Base-by-base conservation (phyloP, 208 protist species). In the Herpetomonas muscarum region DNA sequence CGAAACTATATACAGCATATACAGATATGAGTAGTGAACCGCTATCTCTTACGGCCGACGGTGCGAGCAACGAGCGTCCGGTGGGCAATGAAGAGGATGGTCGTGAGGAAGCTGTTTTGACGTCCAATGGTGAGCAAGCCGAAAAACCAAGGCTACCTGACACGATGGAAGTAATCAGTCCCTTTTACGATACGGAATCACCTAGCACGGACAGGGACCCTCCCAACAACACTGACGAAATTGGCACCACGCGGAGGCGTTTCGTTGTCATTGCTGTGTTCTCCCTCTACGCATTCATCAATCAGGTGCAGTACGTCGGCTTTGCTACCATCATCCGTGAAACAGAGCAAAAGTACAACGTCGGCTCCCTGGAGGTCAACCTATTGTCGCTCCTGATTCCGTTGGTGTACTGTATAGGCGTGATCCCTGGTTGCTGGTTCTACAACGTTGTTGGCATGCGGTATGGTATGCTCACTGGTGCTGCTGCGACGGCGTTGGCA, bases 361-460 rank as follows among this genome's bases (percentile, higher is more conserved):
- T 76, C 12, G 32, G 19, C 17, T 59, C 76, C 17, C 36, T 84
- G 21, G n/a, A 42, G 45, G 60, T 84, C 21, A 84, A 84, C 32
- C 19, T 79, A 17, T 51, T 84, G 21, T 70, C 55, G 21, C 55
- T 79, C 1, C 4, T 84, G 3, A 64, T 79, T 24, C 72, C 76
- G 0, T 46, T 79, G 2, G 25, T 79, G 17, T 84, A 79, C 55
- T 50, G 65, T 39, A 25, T 84, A 21, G 54, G 60, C 24, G 72
- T 76, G 15, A 37, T 76, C 4, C 76, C 76, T 0, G 67, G 64
- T 28, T 76, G 64, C 48, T 69, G 48, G 29, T 3, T 84, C 1
- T 79, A 76, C 62, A 76, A 70, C 45, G 65, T 61, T 28, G 55
- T 76, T n/a, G 76, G 76, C 17, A 58, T 84, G 28, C 68, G 72